phyloP scores from a whole-genome alignment of 2,329 filamentous ascomycete genomes.

The Penicillium sp. region DNA sequence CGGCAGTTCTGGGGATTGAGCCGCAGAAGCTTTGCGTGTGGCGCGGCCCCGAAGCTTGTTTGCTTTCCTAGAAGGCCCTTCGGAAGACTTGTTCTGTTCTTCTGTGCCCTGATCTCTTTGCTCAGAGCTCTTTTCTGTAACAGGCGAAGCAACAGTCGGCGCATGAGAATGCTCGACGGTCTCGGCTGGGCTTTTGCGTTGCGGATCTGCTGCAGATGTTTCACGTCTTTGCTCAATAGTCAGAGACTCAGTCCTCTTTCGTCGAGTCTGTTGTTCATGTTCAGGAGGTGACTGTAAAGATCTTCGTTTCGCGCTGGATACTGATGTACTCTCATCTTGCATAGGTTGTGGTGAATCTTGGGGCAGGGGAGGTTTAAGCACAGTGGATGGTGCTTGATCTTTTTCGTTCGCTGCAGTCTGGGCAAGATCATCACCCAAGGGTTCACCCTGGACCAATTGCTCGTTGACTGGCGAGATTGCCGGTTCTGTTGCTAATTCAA shows the following conservation, averaged over 20 bases:
- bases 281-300: constrained; percentile 7
- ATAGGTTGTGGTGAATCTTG: neutral
- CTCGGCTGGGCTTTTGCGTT: neutral
- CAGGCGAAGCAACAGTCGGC: neutral
- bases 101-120: neutral
- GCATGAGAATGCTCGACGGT: neutral
- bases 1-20: neutral
- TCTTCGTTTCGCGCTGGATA: constrained; percentile 1
- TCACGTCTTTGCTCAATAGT: neutral
- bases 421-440: neutral
- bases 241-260: neutral
- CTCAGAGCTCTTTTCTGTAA: neutral
- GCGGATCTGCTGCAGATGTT: neutral
- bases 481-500: neutral
- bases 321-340: neutral
- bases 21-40: neutral
- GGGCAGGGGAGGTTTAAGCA: neutral
- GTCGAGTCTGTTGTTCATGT: neutral
- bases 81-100: neutral
- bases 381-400: neutral
- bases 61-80: neutral
- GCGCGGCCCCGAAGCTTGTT: constrained; percentile 1
- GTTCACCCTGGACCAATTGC: neutral
- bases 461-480: neutral
- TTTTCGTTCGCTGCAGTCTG: neutral